Evolutionary conservation across 345 rosid species (phyloP), one percentile per base, ranked within the genome.

Genomic region (Chamaenerion angustifolium): DNA sequence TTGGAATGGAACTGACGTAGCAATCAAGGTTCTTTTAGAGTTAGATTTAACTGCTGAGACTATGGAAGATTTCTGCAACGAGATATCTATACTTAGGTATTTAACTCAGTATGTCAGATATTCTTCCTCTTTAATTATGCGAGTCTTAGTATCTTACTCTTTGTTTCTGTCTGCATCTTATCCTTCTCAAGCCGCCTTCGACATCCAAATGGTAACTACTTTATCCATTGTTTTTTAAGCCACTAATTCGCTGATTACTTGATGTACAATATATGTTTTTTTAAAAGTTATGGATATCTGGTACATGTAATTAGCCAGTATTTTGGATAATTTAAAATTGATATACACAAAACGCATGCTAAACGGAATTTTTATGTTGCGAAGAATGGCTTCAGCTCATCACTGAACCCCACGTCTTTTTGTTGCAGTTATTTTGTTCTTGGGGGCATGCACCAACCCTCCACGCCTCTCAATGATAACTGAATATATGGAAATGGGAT

Each of bases 1-100:
- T 45, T 93, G 99, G 99, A 93, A 85, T 59, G 99, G 99, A 61
- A 93, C 97, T 23, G 94, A 93, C 35, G 97, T 93, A 10, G 99
- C 99, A 23, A 83, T 85, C 69, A 93, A 93, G 79, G 85, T 82
- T 68, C 83, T 93, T 59, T 70, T 93, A 61, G 97, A 88, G 79
- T 95, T 88, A 68, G 95, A 93, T 74, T 75, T 93, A 43, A 93
- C 95, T 50, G 79, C 80, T 37, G 98, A 86, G 73, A 90, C 83
- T 65, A 86, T 90, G 98, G 88, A 86, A 66, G 94, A 90, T 63
- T 93, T 93, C 62, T 85, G 99, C 78, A 93, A 93, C 51, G 99
- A 88, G 73, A 88, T 93, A 67, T 81, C 97, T 25, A 88, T 93
- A 70, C 88, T 93, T 47, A 85, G 99, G 99, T 85, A 51, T 59